A percentile compares a stretch with the other conserved stretches of the same genome.
phyloP scores from a whole-genome alignment of 139 green algal species.

The Chloropicon primus region DNA sequence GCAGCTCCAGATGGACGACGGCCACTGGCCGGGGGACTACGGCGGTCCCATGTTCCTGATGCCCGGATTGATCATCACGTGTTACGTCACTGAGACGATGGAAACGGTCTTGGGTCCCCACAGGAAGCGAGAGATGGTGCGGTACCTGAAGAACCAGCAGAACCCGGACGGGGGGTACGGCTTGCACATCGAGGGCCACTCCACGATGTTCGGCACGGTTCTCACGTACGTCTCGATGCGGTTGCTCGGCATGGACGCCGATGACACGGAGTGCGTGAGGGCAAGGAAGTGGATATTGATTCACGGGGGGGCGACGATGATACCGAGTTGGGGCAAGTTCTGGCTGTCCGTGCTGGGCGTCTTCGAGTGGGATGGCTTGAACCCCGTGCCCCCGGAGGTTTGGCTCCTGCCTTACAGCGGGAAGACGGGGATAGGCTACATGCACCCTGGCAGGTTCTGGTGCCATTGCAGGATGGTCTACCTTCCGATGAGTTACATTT shows the following conservation, averaged over 20 bases:
- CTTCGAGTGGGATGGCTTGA: constrained; percentile 83
- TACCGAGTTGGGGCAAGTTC: constrained; percentile 98
- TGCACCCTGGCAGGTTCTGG: constrained; percentile 90
- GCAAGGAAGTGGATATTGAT: constrained; percentile 73
- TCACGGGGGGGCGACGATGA: constrained; percentile 60
- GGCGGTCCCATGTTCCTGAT: constrained; percentile 98
- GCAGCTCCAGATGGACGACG: constrained; percentile 74
- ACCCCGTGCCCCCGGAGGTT: constrained; percentile 89
- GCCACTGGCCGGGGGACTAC: constrained; percentile 94
- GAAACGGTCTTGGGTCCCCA: constrained; percentile 51
- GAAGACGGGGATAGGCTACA: constrained; percentile 55
- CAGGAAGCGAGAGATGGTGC: constrained; percentile 52
- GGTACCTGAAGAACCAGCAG: constrained; percentile 91
- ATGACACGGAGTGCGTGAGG: constrained; percentile 23
- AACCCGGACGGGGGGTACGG: constrained; percentile 91
- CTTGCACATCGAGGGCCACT: constrained; percentile 92
- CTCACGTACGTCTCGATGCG: constrained; percentile 64
- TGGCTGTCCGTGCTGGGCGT: constrained; percentile 89
- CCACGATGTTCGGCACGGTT: constrained; percentile 96
- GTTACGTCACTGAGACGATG: constrained; percentile 59
- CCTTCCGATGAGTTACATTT: constrained; percentile 96
- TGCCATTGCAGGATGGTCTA: constrained; percentile 99
- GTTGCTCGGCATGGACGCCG: constrained; percentile 44
- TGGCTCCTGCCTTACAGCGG: constrained; percentile 86
- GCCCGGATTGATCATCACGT: constrained; percentile 81